Conservation (phyloP, 2,329 filamentous ascomycete genomes). For the Scedosporium dehoogii region DNA sequence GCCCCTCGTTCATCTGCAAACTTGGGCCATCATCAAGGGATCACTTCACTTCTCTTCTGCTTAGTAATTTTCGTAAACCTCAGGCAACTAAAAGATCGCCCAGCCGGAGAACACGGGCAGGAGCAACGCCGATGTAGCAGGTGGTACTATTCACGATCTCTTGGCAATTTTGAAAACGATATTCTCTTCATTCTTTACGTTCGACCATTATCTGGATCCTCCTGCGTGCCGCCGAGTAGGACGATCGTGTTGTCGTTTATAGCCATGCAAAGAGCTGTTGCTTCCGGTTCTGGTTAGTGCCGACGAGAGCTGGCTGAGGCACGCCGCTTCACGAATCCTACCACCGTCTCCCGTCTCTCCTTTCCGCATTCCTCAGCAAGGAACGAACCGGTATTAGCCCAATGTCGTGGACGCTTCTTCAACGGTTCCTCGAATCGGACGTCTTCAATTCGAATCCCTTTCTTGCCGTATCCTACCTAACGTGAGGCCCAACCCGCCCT, state of each 20-base stretch:
- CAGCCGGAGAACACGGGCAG: not conserved
- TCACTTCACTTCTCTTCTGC: not conserved
- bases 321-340: constrained; percentile 20
- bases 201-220: not conserved
- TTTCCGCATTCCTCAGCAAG: constrained; percentile 20
- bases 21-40: not conserved
- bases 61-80: not conserved
- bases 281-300: constrained; percentile 16
- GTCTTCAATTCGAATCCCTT: constrained; percentile 89
- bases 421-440: constrained; percentile 86
- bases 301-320: constrained; percentile 29
- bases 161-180: not conserved
- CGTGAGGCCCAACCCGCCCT: constrained; percentile 44
- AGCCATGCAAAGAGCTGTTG: constrained; percentile 17
- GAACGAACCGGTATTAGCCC: constrained; percentile 22
- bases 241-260: constrained; percentile 6
- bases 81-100: not conserved
- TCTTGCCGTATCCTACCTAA: constrained; percentile 79
- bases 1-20: not conserved
- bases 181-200: not conserved
- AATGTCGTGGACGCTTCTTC: constrained; percentile 80
- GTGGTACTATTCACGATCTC: not conserved
- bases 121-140: not conserved
- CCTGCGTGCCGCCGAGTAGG: not conserved
- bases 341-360: constrained; percentile 12